Evolutionary conservation across 257 asterid genomes (phyloP).

Genomic region (Lithospermum erythrorhizon): DNA sequence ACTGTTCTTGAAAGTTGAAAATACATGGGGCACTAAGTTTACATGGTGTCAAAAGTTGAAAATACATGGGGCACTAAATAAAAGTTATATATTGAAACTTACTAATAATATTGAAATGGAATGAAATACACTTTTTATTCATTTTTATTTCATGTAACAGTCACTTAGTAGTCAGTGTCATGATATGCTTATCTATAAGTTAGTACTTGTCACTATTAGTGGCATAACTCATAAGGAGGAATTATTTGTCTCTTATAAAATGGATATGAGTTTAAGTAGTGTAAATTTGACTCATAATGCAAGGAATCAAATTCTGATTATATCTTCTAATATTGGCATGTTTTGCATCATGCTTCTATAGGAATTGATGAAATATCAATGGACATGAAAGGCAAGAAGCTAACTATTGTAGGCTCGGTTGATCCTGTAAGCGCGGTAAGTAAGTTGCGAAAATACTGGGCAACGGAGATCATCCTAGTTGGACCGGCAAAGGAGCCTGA

Average conservation of each 20-base stretch:
- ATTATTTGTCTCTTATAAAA: no score
- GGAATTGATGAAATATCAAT: conserved; percentile 68
- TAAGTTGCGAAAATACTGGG: conserved; percentile 71
- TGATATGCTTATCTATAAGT: no score
- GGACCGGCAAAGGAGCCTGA: conserved; percentile 78
- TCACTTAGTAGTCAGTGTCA: background rate
- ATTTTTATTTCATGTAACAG: background rate
- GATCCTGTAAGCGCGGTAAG: conserved; percentile 72
- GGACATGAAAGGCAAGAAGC: conserved; percentile 64
- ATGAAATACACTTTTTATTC: background rate
- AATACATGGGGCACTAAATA: no score
- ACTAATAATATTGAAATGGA: background rate
- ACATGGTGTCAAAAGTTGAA: no score
- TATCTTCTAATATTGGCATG: background rate
- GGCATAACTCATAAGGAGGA: background rate
- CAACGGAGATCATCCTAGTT: conserved; percentile 44
- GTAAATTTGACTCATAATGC: background rate
- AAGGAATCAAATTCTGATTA: background rate
- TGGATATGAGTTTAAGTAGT: background rate
- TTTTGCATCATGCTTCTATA: conserved; percentile 10
- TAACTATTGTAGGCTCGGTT: conserved; percentile 64
- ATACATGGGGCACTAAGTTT: no score
- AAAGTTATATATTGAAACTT: background rate
- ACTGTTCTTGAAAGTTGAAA: no score
- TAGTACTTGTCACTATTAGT: background rate